phyloP scores from a whole-genome alignment of 306 rosid genomes.

The Benincasa hispida region DNA sequence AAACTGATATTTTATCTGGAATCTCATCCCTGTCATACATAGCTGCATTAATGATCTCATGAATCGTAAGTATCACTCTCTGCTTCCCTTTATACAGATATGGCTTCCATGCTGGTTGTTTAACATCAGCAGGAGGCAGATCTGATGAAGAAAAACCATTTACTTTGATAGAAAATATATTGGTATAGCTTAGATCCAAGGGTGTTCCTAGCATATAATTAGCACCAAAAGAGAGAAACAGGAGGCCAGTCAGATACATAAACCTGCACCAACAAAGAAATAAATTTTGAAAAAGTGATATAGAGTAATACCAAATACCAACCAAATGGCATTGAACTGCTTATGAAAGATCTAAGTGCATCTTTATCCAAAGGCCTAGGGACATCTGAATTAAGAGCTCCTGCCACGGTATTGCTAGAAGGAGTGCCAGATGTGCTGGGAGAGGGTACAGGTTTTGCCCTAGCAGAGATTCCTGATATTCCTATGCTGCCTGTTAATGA shows the following conservation, averaged over 20 bases:
- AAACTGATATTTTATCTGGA: constrained; percentile 69
- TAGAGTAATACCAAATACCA: constrained; percentile 67
- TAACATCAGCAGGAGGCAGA: constrained; percentile 68
- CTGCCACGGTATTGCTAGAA: constrained; percentile 30
- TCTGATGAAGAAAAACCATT: constrained; percentile 82
- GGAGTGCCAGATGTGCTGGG: constrained; percentile 54
- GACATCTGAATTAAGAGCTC: constrained; percentile 50
- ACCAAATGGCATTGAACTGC: constrained; percentile 99
- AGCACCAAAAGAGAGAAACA: constrained; percentile 2
- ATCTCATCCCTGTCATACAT: constrained; percentile 89
- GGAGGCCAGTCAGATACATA: constrained; percentile 8
- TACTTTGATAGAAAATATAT: constrained; percentile 50
- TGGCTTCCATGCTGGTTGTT: constrained; percentile 99
- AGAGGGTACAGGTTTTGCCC: constrained; percentile 72
- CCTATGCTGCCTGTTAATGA: constrained; percentile 85
- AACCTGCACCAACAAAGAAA: constrained; percentile 8
- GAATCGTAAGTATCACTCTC: constrained; percentile 60
- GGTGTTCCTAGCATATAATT: constrained; percentile 57
- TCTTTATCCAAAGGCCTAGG: constrained; percentile 79
- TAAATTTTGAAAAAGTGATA: constrained; percentile 28
- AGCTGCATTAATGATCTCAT: constrained; percentile 76
- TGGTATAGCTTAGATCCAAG: constrained; percentile 77
- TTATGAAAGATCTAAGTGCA: constrained; percentile 69
- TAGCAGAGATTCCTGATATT: constrained; percentile 67
- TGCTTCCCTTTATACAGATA: constrained; percentile 85